Conservation (phyloP, 805 yeast species). For the Candida corydali region DNA sequence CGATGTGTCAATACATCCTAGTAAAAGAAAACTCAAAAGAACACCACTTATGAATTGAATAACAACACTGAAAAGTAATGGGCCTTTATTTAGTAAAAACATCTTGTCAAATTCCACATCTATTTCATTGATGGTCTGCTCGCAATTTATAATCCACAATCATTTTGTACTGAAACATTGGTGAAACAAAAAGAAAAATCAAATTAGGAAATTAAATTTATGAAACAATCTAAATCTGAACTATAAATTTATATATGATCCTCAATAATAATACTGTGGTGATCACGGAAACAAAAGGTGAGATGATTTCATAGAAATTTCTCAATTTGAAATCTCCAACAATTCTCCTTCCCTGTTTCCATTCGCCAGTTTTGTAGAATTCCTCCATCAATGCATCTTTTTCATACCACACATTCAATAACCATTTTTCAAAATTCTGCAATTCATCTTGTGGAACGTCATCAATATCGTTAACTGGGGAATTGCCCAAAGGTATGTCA, state of each 20-base stretch:
- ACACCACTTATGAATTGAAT: slow-evolving; percentile 46
- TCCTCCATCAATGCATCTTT: slow-evolving; percentile 71
- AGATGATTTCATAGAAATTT: slow-evolving; percentile 13
- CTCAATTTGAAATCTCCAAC: slow-evolving; percentile 22
- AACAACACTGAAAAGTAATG: slow-evolving; percentile 26
- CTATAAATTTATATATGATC: slow-evolving; percentile 5
- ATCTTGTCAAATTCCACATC: neutral
- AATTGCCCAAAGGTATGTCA: slow-evolving; percentile 58
- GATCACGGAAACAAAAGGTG: slow-evolving; percentile 10
- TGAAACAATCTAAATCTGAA: slow-evolving; percentile 3
- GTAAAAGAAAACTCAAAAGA: slow-evolving; percentile 49
- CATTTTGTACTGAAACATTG: neutral
- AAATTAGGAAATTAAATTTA: neutral
- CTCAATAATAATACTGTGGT: slow-evolving; percentile 8
- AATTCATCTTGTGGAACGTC: slow-evolving; percentile 39
- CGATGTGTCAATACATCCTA: slow-evolving; percentile 48
- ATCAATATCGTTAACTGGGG: slow-evolving; percentile 35
- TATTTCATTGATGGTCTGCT: neutral
- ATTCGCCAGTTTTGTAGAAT: slow-evolving; percentile 57
- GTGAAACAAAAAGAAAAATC: neutral
- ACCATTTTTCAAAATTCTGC: slow-evolving; percentile 67
- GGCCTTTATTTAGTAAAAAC: slow-evolving; percentile 6
- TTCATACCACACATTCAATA: slow-evolving; percentile 64
- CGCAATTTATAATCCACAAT: neutral
- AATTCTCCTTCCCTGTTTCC: slow-evolving; percentile 18